Evolutionary conservation across 495 filamentous ascomycete genomes (phyloP), one percentile per base, ranked within the genome.

Genomic region (Filosporella fistucella): DNA sequence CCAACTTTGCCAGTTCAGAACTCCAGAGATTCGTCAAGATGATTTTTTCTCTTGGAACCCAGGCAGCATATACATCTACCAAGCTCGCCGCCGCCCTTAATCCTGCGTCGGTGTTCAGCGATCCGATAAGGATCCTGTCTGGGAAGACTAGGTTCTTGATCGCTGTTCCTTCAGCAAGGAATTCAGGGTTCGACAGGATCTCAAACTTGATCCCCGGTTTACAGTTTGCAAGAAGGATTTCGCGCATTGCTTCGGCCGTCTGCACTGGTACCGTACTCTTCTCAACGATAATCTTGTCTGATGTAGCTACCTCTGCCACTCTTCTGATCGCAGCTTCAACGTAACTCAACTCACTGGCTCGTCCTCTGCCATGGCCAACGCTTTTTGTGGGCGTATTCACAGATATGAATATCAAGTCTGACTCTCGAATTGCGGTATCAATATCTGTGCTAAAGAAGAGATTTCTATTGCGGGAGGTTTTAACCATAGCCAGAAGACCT

Each of bases 361-460:
- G 68, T 4, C 85, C 87, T 4, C 80, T 79, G 0, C 86, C 86
- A 9, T 78, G 55, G 14, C 86, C 86, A 20, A 69, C 76, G 11
- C 62, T 71, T 62, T 89, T 90, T 7, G 87, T 89, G 5, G 86
- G 88, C 0, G 87, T 91, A 58, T 89, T 86, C 24, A 91, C 87
- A 8, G 79, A 75, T 36, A 91, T 74, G 54, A 91, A 80, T 52
- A 91, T 75, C 25, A 91, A 67, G 51, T 90, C 86, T 1, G 88
- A 84, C 26, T 79, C 72, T 4, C 62, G 56, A 24, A 91, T 81
- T 14, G 68, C 72, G 16, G 60, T 63, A 18, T 68, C 70, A 3
- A 86, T 69, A 29, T 85, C 69, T 21, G 75, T 81, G 5, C 84
- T 81, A 63, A 91, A 91, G 56, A 83, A 71, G 16, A 91, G 64